A percentile compares a stretch with the other conserved stretches of the same genome.
phyloP scores from a whole-genome alignment of 179 eudicot species.

The Vitellaria paradoxa region DNA sequence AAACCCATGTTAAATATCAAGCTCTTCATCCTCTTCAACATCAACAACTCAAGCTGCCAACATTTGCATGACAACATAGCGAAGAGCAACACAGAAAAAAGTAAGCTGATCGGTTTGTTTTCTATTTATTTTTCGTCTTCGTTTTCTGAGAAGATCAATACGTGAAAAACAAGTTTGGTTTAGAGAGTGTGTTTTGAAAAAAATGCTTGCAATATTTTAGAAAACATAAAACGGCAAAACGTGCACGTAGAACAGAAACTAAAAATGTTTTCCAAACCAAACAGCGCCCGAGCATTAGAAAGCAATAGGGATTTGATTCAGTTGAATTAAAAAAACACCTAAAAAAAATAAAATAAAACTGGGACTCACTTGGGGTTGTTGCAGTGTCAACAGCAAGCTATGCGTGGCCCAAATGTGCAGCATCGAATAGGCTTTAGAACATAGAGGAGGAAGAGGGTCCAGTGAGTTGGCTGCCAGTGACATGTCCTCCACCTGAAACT shows the following conservation, averaged over 20 bases:
- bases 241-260: no score
- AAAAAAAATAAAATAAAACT: neutral
- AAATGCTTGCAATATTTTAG: no score
- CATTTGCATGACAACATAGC: constrained; percentile 11
- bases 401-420: constrained; percentile 18
- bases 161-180: no score
- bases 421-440: constrained; percentile 48
- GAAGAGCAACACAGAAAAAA: no score
- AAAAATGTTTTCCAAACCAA: constrained; percentile 7
- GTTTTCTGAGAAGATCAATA: neutral
- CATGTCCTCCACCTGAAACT: constrained; percentile 74
- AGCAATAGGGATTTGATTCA: neutral
- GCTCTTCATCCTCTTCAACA: constrained; percentile 3
- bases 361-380: constrained; percentile 3
- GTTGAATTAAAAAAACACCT: neutral
- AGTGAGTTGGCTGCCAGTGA: constrained; percentile 50
- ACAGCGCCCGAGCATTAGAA: neutral
- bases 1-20: neutral
- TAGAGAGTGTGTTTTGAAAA: no score
- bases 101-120: no score
- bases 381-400: constrained; percentile 36
- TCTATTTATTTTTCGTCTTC: no score
- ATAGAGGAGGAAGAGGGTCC: constrained; percentile 68
- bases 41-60: constrained; percentile 6
- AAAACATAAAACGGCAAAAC: no score